phyloP scores from a whole-genome alignment of 768 basidiomycete genomes.

The Cystofilobasidium macerans region DNA sequence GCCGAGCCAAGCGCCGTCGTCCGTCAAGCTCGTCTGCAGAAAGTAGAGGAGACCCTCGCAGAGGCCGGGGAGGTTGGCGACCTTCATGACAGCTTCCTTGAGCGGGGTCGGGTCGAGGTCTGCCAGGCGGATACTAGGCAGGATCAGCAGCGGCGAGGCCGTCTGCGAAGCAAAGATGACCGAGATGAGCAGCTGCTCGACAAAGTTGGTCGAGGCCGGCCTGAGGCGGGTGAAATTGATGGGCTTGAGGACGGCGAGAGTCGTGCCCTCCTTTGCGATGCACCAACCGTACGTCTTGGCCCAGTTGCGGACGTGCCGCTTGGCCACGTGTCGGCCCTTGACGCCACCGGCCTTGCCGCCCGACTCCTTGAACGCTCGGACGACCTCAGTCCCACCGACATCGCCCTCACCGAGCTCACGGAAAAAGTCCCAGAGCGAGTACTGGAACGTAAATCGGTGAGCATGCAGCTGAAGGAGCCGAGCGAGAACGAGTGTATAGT shows the following conservation, averaged over 20 bases:
- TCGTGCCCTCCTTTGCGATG: constrained; percentile 70
- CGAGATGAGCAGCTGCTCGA: constrained; percentile 57
- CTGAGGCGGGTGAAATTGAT: constrained; percentile 73
- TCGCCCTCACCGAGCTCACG: constrained; percentile 74
- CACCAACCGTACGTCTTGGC: constrained; percentile 87
- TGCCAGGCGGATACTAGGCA: constrained; percentile 34
- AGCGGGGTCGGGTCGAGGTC: constrained; percentile 39
- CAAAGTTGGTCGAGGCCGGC: constrained; percentile 52
- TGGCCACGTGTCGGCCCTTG: constrained; percentile 45
- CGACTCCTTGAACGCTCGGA: constrained; percentile 48
- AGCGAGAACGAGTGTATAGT: constrained; percentile 79
- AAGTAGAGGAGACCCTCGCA: constrained; percentile 69
- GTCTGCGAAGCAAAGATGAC: constrained; percentile 66
- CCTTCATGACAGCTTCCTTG: constrained; percentile 71
- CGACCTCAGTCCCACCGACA: constrained; percentile 67
- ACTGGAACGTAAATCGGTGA: constrained; percentile 88
- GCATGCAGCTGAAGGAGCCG: constrained; percentile 65
- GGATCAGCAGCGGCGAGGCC: constrained; percentile 51
- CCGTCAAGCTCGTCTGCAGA: constrained; percentile 37
- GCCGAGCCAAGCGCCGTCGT: constrained; percentile 35
- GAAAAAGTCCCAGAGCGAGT: constrained; percentile 91
- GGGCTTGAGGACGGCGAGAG: constrained; percentile 76
- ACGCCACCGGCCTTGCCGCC: constrained; percentile 33
- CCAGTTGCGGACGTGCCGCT: constrained; percentile 52
- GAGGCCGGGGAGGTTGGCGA: constrained; percentile 52